A percentile compares a stretch with the other conserved stretches of the same genome.
Evolutionary conservation across 2,329 filamentous ascomycete species (phyloP).

Genomic region (Aphanocladium album): DNA sequence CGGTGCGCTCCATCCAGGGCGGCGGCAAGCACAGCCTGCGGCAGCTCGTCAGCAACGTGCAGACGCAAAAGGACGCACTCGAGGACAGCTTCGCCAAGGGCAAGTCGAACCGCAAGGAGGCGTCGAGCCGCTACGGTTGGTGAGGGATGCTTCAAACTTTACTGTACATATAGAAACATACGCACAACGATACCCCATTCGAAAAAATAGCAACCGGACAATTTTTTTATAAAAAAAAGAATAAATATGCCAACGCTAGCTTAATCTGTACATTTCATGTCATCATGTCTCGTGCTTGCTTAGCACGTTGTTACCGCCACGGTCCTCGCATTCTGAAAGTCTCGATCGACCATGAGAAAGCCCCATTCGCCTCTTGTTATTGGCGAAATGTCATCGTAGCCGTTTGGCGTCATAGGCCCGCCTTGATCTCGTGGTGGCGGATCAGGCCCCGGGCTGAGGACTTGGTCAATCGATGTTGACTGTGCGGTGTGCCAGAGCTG

Average conservation of each 20-base stretch:
- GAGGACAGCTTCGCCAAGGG: constrained; percentile 89
- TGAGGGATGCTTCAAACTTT: constrained; percentile 21
- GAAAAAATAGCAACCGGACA: neutral
- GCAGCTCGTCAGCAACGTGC: constrained; percentile 79
- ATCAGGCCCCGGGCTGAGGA: constrained; percentile 27
- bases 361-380: constrained; percentile 60
- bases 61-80: constrained; percentile 76
- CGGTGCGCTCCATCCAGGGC: constrained; percentile 78
- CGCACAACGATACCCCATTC: constrained; percentile 6
- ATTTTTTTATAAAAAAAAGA: neutral
- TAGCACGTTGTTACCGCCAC: constrained; percentile 50
- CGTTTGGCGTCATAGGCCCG: constrained; percentile 50
- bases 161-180: neutral
- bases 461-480: constrained; percentile 38
- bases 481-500: constrained; percentile 22
- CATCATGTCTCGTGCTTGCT: neutral
- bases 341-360: constrained; percentile 49
- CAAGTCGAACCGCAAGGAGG: constrained; percentile 73
- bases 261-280: neutral
- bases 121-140: constrained; percentile 82
- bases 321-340: constrained; percentile 38
- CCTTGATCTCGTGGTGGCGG: neutral
- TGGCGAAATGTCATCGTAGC: constrained; percentile 58
- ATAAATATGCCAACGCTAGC: neutral
- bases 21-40: constrained; percentile 73